These are phyloP conservation scores for Rhododendron simsii DNA, from an alignment of 148 eudicot species.

Conservation along the genomic window DNA sequence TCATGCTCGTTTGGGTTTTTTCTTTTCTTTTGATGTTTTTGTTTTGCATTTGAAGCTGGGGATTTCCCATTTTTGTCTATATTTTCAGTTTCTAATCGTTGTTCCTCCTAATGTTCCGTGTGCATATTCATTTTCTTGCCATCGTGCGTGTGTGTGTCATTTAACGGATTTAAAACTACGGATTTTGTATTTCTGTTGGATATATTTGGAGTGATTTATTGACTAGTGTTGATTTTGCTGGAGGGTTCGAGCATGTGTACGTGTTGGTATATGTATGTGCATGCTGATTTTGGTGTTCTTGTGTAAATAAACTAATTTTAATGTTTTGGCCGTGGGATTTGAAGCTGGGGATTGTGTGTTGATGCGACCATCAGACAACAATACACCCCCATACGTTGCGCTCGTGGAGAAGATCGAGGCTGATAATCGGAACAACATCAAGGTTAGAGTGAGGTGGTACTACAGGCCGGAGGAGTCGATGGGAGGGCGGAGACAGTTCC, in stretches of 20 bases:
- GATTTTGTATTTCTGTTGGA: not conserved
- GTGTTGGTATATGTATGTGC: slow-evolving; percentile 35
- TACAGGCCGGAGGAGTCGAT: slow-evolving; percentile 39
- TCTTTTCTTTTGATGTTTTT: not conserved
- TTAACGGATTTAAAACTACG: not conserved
- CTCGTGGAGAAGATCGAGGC: slow-evolving; percentile 36
- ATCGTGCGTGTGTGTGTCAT: not conserved
- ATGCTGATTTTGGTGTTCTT: not conserved
- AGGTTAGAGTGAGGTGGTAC: slow-evolving; percentile 36
- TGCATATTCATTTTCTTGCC: not conserved
- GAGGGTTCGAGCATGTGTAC: not conserved
- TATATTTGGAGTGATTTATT: not conserved
- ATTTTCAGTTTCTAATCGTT: not conserved
- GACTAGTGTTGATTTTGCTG: not conserved
- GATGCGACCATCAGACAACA: slow-evolving; percentile 27
- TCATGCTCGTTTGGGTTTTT: not conserved
- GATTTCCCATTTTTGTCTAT: slow-evolving; percentile 17
- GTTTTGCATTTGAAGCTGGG: slow-evolving; percentile 18
- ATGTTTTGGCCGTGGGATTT: not conserved
- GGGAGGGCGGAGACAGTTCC: slow-evolving; percentile 38
- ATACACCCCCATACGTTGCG: slow-evolving; percentile 35
- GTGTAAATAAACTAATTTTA: not conserved
- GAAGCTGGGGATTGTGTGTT: slow-evolving; percentile 41
- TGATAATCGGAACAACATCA: slow-evolving; percentile 30
- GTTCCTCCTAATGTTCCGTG: not conserved